Percentiles rank a stretch among this genome's conserved stretches.
phyloP scores from a whole-genome alignment of 208 protist species.

The Angomonas deanei region DNA sequence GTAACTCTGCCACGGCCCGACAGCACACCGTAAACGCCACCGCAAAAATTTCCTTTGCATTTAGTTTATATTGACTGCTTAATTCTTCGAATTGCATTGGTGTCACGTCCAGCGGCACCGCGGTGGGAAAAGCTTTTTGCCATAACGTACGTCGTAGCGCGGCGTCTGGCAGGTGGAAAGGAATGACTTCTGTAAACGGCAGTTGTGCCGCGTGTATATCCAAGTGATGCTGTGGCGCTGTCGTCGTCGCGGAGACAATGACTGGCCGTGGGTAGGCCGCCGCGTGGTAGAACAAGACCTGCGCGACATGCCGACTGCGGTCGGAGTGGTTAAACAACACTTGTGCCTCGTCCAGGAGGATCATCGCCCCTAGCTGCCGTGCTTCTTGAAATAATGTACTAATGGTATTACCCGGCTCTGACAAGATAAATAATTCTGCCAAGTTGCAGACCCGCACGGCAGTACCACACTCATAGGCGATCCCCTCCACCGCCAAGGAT shows the following conservation, averaged over 20 bases:
- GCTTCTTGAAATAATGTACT: slow-evolving; percentile 75
- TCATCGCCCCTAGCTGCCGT: slow-evolving; percentile 74
- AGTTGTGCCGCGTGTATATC: slow-evolving; percentile 47
- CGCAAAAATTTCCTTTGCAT: slow-evolving; percentile 69
- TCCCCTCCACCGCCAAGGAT: slow-evolving; percentile 80
- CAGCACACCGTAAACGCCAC: slow-evolving; percentile 76
- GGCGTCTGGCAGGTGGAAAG: slow-evolving; percentile 51
- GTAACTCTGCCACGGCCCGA: slow-evolving; percentile 40
- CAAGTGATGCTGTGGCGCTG: slow-evolving; percentile 23
- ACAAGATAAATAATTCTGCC: slow-evolving; percentile 49
- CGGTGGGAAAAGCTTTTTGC: slow-evolving; percentile 57
- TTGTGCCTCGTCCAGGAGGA: slow-evolving; percentile 87
- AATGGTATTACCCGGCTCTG: slow-evolving; percentile 29
- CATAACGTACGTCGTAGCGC: slow-evolving; percentile 65
- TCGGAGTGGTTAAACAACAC: slow-evolving; percentile 75
- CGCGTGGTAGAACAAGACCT: slow-evolving; percentile 82
- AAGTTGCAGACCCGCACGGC: slow-evolving; percentile 86
- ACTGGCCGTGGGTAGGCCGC: slow-evolving; percentile 64
- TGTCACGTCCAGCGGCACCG: slow-evolving; percentile 41
- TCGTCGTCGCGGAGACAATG: slow-evolving; percentile 79
- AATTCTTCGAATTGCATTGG: slow-evolving; percentile 52
- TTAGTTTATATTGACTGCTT: slow-evolving; percentile 29
- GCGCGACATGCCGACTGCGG: slow-evolving; percentile 48
- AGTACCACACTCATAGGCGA: slow-evolving; percentile 88
- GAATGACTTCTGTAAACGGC: slow-evolving; percentile 47